Conservation (phyloP, 2,329 filamentous ascomycete genomes). For the Cryphonectria carpinicola region DNA sequence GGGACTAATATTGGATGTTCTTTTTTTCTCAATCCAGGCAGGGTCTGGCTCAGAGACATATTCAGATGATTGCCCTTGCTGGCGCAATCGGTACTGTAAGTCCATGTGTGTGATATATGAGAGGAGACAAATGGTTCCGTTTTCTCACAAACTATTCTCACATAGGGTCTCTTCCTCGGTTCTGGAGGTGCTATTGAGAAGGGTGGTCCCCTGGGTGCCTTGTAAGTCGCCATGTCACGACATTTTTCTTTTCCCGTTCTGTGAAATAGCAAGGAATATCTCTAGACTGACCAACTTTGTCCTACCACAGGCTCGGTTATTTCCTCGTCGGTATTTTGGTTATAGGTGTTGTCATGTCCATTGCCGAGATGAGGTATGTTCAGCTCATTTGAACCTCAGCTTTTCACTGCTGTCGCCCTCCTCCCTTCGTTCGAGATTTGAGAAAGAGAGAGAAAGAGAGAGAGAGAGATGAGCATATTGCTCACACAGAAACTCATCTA, state of each 20-base stretch:
- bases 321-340: constrained; percentile 16
- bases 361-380: constrained; percentile 20
- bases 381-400: background rate
- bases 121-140: background rate
- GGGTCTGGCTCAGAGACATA: constrained; percentile 17
- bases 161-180: constrained; percentile 18
- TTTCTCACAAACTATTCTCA: background rate
- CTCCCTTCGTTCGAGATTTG: background rate
- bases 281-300: background rate
- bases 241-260: background rate
- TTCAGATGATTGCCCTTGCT: constrained; percentile 27
- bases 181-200: constrained; percentile 17
- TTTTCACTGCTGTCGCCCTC: background rate
- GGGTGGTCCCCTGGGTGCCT: constrained; percentile 15
- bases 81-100: constrained; percentile 15
- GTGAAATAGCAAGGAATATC: background rate
- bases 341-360: constrained; percentile 19
- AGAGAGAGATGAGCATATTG: background rate
- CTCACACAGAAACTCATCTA: background rate
- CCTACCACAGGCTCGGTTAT: constrained; percentile 14
- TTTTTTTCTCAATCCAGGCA: background rate
- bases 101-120: background rate
- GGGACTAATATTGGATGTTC: background rate
- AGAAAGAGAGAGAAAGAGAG: no score
- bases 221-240: constrained; percentile 9